Base-by-base conservation (phyloP, 1,284 basidiomycete species). In the Tremellales sp. region DNA sequence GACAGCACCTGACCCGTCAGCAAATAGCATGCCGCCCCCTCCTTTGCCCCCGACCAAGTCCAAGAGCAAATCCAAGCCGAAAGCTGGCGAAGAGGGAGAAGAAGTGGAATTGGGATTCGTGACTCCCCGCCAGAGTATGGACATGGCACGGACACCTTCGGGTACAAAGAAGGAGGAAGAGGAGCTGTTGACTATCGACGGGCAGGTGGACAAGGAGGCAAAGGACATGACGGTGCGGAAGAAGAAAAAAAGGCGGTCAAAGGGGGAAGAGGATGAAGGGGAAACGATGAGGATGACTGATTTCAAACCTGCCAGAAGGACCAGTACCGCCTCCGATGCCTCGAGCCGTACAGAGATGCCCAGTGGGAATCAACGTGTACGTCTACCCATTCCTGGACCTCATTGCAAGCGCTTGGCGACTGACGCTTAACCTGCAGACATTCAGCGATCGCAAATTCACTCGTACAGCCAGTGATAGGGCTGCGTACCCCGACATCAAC, bases 261-360 rank as follows among this genome's bases (percentile, higher is more conserved):
- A 37, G 37, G 53, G 36, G 51, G 46, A 40, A 24, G 53, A 41
- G 24, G 48, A 42, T 29, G 54, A 57, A n/a, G 49, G 51, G 2
- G 57, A 57, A 47, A 56, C 53, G 3, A 48, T 66, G 37, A 51
- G 65, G 22, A 54, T 65, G 61, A 53, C 61, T 37, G 67, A 72
- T 56, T 45, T 65, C 22, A 54, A 60, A 17, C n/a, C 25, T 25
- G 13, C n/a, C 19, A n/a, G n/a, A n/a, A 36, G 13, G 8, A 31
- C 40, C n/a, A 27, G 22, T n/a, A 43, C 13, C 25, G 40, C 13
- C 8, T 43, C 23, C 27, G 42, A 31, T 11, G 11, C 26, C 11
- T 40, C 39, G 6, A 40, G 39, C 23, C 15, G 39, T 6, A 40
- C 39, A 40, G 23, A 24, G n/a, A n/a, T n/a, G n/a, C n/a, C n/a